Base-by-base conservation (phyloP, 164 flowering plant genomes). In the Chimonanthus salicifolius region DNA sequence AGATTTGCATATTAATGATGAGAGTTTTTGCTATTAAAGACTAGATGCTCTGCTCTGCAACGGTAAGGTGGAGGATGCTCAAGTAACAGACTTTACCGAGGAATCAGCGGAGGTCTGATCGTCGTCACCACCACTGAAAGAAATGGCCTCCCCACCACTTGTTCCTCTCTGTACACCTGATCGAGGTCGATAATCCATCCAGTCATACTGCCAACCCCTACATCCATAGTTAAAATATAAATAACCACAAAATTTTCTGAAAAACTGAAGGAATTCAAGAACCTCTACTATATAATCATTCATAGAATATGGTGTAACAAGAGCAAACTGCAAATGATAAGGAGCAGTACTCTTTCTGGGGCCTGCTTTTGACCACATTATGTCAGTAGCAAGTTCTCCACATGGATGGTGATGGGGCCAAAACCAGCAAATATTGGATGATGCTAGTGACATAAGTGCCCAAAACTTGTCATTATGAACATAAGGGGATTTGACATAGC, bases 141-240 rank as follows among this genome's bases (percentile, higher is more conserved):
- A 88, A 71, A 94, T 85, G 51, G 71, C 94, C 66, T 90, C 94
- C 20, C 98, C 97, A 48, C 94, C 94, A 69, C 80, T 92, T 50
- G 94, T 85, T 47, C 98, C 94, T 82, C 89, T 92, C 92, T 90
- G 89, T 20, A 77, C 75, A 21, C 96, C 98, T 46, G 94, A 78
- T 62, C 79, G 85, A 74, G 97, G 96, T 20, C 93, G 87, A 77
- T 94, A 97, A 51, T 94, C 94, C 82, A 92, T 96, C 97, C 98
- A 94, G 1, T 60, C 79, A 77, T 89, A 94, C 51, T 76, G 84
- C 67, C 98, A 97, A 46, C 74, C 79, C 83, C 97, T 92, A 72
- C 64, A 68, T 0, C 45, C 62, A 80, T 47, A 65, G 47, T 58
- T 15, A 74, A 74, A 49, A 45, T 16, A 71, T 48, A 43, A 16